Percentiles rank a stretch among this genome's conserved stretches.
Evolutionary conservation across 2,329 filamentous ascomycete genomes (phyloP).

Genomic region (Grosmannia penicillata): DNA sequence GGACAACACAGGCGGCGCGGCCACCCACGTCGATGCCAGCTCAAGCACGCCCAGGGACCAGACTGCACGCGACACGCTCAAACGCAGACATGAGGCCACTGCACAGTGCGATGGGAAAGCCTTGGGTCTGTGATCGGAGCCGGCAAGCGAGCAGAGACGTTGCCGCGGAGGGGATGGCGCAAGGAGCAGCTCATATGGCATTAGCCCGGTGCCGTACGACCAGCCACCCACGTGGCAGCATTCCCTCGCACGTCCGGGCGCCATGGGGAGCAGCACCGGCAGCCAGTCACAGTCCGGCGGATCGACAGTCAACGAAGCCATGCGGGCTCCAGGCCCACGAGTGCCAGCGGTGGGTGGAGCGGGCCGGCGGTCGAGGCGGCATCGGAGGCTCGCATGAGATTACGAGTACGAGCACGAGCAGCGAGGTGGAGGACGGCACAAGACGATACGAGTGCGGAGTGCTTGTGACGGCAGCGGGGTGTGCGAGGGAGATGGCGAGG

Average conservation of each 20-base stretch:
- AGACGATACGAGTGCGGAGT: neutral
- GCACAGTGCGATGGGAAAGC: neutral
- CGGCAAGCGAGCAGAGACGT: neutral
- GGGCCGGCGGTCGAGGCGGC: slow-evolving; percentile 6
- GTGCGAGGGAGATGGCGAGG: slow-evolving; percentile 2
- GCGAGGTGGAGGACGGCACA: neutral
- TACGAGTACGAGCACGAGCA: neutral
- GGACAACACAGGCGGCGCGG: slow-evolving; percentile 3
- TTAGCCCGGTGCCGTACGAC: slow-evolving; percentile 7
- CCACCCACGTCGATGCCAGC: neutral
- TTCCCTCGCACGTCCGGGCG: no score
- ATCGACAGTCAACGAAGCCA: neutral
- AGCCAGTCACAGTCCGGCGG: no score
- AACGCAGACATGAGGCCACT: no score
- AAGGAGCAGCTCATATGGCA: slow-evolving; percentile 14
- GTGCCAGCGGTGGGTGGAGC: neutral
- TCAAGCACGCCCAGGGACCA: no score
- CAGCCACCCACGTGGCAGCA: neutral
- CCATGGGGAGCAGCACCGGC: neutral
- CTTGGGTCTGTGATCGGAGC: neutral
- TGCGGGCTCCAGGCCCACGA: neutral
- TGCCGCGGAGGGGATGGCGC: slow-evolving; percentile 10
- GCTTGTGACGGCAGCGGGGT: no score
- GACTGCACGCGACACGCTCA: no score
- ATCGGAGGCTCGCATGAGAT: slow-evolving; percentile 11